Evolutionary conservation across 257 asterid species (phyloP), one percentile per base, ranked within the genome.

Genomic region (Capsicum chinense): DNA sequence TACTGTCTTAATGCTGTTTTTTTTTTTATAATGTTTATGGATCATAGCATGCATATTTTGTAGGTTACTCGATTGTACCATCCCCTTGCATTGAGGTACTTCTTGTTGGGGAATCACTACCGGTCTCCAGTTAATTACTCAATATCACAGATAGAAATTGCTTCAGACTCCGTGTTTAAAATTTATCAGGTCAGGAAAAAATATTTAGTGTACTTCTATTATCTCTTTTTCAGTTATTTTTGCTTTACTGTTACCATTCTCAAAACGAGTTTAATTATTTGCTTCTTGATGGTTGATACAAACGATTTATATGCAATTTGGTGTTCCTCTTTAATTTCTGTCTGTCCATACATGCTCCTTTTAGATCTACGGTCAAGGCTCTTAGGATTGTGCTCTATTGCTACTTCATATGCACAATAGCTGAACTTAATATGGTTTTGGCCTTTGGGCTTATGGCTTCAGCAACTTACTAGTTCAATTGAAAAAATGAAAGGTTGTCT

Each of bases 121-220:
- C 93, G 99, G 11, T 95, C 98, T 50, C 97, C 97, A 1, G 95
- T 95, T 82, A 95, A 94, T 86, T 94, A 92, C 83, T 88, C 98
- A 21, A 85, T 93, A 56, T 84, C 92, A 19, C 97, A 91, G 88
- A 87, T 93, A 60, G 98, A 95, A 82, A 90, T 86, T 87, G 88
- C 97, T 79, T 95, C 97, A 15, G 97, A 95, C 56, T 88, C 96
- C 58, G 85, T 94, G 88, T 95, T 88, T 93, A 92, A 94, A 68
- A 69, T 92, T 71, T 93, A 92, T 87, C 93, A 91, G 98, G 99
- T 94, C 83, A 86, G 64, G 84, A 83, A 66, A 26, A 26, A 56
- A 7, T 58, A 76, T 58, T 17, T 21, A 14, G 14, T 26, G 58
- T 33, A n/a, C 71, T 69, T 19, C 13, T 47, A n/a, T 12, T 56